phyloP scores from a whole-genome alignment of 345 rosid genomes.

The Acer negundo region DNA sequence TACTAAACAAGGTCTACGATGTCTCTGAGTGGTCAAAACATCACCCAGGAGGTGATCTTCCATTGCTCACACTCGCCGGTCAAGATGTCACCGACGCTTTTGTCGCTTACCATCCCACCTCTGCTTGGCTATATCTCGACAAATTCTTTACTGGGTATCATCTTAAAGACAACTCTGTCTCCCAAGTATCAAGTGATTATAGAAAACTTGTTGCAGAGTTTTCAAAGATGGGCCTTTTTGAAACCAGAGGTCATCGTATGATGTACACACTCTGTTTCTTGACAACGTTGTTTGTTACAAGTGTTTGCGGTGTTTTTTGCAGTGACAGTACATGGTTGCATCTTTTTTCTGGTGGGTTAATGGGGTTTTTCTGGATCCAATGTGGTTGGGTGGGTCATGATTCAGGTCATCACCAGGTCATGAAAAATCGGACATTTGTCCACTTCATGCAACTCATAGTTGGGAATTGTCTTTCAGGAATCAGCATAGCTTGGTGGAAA shows the following conservation, averaged over 20 bases:
- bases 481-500: slow-evolving; percentile 67
- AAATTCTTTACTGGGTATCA: slow-evolving; percentile 48
- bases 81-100: slow-evolving; percentile 60
- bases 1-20: slow-evolving; percentile 54
- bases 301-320: slow-evolving; percentile 41
- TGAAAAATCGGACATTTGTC: slow-evolving; percentile 32
- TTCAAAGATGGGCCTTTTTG: slow-evolving; percentile 46
- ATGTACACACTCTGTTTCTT: slow-evolving; percentile 26
- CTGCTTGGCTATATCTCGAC: slow-evolving; percentile 50
- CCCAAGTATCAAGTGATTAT: slow-evolving; percentile 47
- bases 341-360: slow-evolving; percentile 36
- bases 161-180: slow-evolving; percentile 45
- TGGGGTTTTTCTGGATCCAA: slow-evolving; percentile 59
- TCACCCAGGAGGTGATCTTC: slow-evolving; percentile 53
- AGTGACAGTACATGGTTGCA: slow-evolving; percentile 38
- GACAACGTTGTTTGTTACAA: slow-evolving; percentile 26
- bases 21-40: slow-evolving; percentile 45
- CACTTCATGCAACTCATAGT: slow-evolving; percentile 51
- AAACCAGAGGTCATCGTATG: slow-evolving; percentile 36
- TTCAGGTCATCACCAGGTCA: slow-evolving; percentile 64
- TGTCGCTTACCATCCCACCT: slow-evolving; percentile 47
- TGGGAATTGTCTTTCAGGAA: slow-evolving; percentile 73
- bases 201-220: slow-evolving; percentile 45
- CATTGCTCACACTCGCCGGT: slow-evolving; percentile 48
- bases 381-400: slow-evolving; percentile 83